Base-by-base conservation (phyloP, 805 yeast species). In the Cyberlindnera maclurae region DNA sequence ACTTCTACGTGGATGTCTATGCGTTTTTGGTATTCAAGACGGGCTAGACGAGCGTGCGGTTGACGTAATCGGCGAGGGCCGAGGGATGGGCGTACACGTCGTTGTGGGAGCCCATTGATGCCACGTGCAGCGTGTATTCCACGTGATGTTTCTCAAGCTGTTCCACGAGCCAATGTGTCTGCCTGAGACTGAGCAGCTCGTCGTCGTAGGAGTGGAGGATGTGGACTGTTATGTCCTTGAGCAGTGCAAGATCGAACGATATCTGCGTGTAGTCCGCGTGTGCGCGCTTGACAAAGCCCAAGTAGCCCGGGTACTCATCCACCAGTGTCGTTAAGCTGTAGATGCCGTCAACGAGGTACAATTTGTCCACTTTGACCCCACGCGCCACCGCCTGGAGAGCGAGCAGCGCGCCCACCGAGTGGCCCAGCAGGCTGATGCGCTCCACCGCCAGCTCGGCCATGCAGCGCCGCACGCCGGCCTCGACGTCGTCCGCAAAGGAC, bases 381-480 rank as follows among this genome's bases (percentile, higher is more conserved):
- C 36, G 24, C n/a, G 11, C 29, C 2, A 49, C 3, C 15, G 46
- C 28, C 35, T 45, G 46, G 22, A 52, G 8, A 15, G 48, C 44
- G 35, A 52, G 28, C 40, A 83, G 77, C 2, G 89, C 85, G 3
- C 96, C 96, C 4, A 78, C 93, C 1, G 93, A 82, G 60, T 86
- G 95, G 0, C 95, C 96, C 10, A 74, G 64, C 0, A 77, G 45
- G 3, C 59, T 66, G 32, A 18, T 51, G 40, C 13, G 51, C 17
- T 9, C 50, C 29, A 4, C 41, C 34, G 34, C 26, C 12, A 38
- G 31, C 33, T 42, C 36, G 10, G 40, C 36, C 22, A 47, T 10
- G 15, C 32, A 37, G 20, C 38, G 12, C 28, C 38, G 29, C 4
- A 47, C 20, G 0, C 75, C 82, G 0, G 35, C 38, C 0, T 67